Conservation (phyloP, 192 early-diverging fungal species). For the Gorgonomyces haynaldii region DNA sequence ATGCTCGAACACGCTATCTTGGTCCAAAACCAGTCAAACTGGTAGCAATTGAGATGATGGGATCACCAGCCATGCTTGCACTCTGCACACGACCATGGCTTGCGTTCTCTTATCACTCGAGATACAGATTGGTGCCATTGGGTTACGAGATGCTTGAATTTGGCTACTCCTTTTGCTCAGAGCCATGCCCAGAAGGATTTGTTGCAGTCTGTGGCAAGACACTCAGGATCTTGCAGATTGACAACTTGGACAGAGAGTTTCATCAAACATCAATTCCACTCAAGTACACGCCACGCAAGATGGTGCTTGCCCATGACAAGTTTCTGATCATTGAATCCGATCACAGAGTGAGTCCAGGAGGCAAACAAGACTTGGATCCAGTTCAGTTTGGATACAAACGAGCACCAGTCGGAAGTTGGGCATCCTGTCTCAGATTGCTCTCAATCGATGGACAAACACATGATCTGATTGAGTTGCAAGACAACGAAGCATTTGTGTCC, state of each 20-base stretch:
- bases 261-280: conserved; percentile 78
- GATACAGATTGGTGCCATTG: conserved; percentile 69
- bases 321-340: conserved; percentile 90
- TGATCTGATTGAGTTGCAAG: conserved; percentile 61
- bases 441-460: conserved; percentile 60
- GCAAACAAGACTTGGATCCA: conserved; percentile 54
- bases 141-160: conserved; percentile 67
- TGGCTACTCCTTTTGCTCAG: conserved; percentile 70
- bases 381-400: conserved; percentile 70
- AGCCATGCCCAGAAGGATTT: conserved; percentile 78
- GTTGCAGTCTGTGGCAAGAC: conserved; percentile 79
- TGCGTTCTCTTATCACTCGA: conserved; percentile 62
- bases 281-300: conserved; percentile 75
- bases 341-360: no score
- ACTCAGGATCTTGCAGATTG: conserved; percentile 71
- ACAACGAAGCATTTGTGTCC: conserved; percentile 77
- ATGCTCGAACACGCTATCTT: conserved; percentile 72
- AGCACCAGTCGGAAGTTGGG: conserved; percentile 66
- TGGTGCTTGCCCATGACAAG: conserved; percentile 57
- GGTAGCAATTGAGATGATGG: conserved; percentile 54
- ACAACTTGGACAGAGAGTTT: conserved; percentile 67
- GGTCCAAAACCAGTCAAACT: conserved; percentile 78
- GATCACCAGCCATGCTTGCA: conserved; percentile 64
- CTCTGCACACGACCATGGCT: conserved; percentile 83
- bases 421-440: conserved; percentile 68